phyloP scores from a whole-genome alignment of 441 rosid species.

The Populus hybrid region DNA sequence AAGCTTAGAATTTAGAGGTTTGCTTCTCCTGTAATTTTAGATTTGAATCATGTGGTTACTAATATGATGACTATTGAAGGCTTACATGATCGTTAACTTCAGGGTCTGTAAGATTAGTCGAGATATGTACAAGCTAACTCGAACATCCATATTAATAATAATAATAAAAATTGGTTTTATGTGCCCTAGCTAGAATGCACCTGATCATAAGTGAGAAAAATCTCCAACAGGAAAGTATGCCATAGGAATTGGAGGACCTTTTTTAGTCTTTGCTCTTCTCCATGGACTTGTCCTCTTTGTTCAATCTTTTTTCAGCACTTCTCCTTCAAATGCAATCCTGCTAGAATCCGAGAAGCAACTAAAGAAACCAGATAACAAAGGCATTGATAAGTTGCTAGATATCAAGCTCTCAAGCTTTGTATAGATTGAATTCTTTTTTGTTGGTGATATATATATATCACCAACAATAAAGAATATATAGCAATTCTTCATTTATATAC shows the following conservation, averaged over 20 bases:
- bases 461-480: too few species aligned
- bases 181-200: not conserved
- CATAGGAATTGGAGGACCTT: slow-evolving; percentile 18
- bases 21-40: rapidly evolving
- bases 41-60: too few species aligned
- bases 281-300: not conserved
- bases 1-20: too few species aligned
- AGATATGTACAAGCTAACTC: too few species aligned
- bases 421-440: too few species aligned
- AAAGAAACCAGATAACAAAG: slow-evolving; percentile 5
- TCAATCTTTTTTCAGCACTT: not conserved
- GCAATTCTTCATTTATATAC: too few species aligned
- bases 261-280: slow-evolving; percentile 18
- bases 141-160: too few species aligned
- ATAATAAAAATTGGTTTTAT: too few species aligned
- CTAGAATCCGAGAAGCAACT: slow-evolving; percentile 22
- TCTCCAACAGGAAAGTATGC: slow-evolving; percentile 24
- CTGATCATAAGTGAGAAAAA: slow-evolving; percentile 9
- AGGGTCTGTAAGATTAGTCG: too few species aligned
- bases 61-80: too few species aligned
- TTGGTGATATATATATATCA: too few species aligned
- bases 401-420: not conserved
- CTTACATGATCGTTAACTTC: too few species aligned
- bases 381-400: slow-evolving; percentile 3
- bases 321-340: slow-evolving; percentile 17